Base-by-base conservation (phyloP, 441 rosid species). In the Dalechampia spathulata region DNA sequence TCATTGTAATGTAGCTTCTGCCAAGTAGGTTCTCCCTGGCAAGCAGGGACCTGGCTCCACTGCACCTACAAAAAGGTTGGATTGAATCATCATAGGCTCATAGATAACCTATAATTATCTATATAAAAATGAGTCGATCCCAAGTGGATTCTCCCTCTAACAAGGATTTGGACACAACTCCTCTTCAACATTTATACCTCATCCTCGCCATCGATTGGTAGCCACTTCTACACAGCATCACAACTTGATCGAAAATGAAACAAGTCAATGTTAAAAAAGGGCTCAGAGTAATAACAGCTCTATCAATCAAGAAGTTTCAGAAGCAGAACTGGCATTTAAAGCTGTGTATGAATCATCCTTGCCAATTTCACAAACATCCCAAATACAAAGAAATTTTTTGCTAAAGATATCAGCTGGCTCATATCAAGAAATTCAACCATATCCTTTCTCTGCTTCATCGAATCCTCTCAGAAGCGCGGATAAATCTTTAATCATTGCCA, bases 351-450 rank as follows among this genome's bases (percentile, higher is more conserved):
- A 44, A 66, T 90, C 95, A 23, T 90, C 95, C 78, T 14, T 7
- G 88, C 93, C 80, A 53, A 12, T 8, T 30, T 4, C 5, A 40
- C 20, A 14, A 22, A n/a, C 38, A 1, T 8, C 0, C 11, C 2
- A 21, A 40, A 25, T 11, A 22, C 8, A n/a, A 25, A 15, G 4
- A 0, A 1, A 36, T 13, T 10, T 2, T 2, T 1, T 11, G 7
- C 0, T 5, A 0, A 7, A 7, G 10, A 2, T 2, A 15, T 25
- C n/a, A 21, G 0, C 4, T 52, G 87, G 97, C 96, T 83, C 96
- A 87, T 90, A 80, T 85, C 51, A 90, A 90, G 94, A 87, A 87
- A 85, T 85, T 87, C 96, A 90, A 90, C 96, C 90, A 78, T 75
- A 53, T 65, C n/a, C n/a, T n/a, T 38, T 52, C 26, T 72, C 12